A percentile compares a stretch with the other conserved stretches of the same genome.
Evolutionary conservation across 169 alveolate species (phyloP).

Genomic region (Plasmodium chabaudi): DNA sequence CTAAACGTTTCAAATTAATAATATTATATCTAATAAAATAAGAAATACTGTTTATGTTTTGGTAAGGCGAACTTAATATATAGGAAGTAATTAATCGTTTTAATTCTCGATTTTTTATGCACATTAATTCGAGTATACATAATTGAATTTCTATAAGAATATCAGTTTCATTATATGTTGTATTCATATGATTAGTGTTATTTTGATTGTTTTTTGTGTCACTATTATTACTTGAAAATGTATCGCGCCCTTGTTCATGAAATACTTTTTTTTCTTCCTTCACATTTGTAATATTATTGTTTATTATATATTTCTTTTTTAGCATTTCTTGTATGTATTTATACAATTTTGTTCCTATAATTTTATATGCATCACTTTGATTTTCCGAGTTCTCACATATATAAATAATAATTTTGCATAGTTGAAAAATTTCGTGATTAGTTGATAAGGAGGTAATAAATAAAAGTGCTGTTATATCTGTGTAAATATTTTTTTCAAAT

Average conservation of each 20-base stretch:
- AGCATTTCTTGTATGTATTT: constrained; percentile 78
- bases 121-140: constrained; percentile 59
- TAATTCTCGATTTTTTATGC: constrained; percentile 42
- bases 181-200: neutral
- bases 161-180: constrained; percentile 15
- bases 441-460: constrained; percentile 82
- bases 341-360: constrained; percentile 79
- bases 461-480: constrained; percentile 81
- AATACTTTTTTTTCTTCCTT: neutral
- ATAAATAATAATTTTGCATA: constrained; percentile 81
- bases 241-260: neutral
- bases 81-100: constrained; percentile 54
- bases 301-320: constrained; percentile 2
- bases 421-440: constrained; percentile 80
- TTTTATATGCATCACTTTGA: constrained; percentile 80
- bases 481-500: constrained; percentile 53
- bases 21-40: constrained; percentile 56
- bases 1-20: constrained; percentile 32
- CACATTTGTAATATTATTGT: neutral
- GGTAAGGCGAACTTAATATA: constrained; percentile 19
- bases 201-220: neutral
- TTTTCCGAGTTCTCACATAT: constrained; percentile 80
- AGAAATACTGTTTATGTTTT: constrained; percentile 36
- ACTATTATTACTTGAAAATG: too few species aligned
- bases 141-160: constrained; percentile 57